Evolutionary conservation across 129 eudicot species (phyloP).

Genomic region (Calendula officinalis): DNA sequence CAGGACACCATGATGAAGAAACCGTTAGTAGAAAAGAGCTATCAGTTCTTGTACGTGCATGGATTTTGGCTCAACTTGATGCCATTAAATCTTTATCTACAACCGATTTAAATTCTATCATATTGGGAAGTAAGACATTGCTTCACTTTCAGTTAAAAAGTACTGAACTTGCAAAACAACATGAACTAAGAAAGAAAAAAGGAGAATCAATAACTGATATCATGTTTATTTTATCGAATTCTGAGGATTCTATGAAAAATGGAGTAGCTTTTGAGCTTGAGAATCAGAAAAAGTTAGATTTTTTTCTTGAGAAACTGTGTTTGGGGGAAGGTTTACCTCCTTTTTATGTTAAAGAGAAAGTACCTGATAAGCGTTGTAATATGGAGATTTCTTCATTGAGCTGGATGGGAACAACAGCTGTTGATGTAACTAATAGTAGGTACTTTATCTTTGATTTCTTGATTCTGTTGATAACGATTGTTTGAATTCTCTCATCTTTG

Average conservation of each 20-base stretch:
- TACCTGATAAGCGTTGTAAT: conserved; percentile 29
- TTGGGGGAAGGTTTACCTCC: conserved; percentile 51
- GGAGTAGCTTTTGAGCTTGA: conserved; percentile 59
- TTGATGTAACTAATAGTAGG: conserved; percentile 77
- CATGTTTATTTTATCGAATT: conserved; percentile 54
- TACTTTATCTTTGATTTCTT: conserved; percentile 45
- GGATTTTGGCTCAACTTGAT: conserved; percentile 67
- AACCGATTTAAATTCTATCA: conserved; percentile 48
- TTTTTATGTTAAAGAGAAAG: conserved; percentile 40
- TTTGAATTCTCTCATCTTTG: too few species aligned
- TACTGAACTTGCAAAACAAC: conserved; percentile 24
- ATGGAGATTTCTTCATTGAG: conserved; percentile 55
- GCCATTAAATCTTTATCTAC: conserved; percentile 44
- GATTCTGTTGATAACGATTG: conserved; percentile 5
- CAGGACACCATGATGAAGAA: conserved; percentile 39
- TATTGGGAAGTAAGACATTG: conserved; percentile 68
- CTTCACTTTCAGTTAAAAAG: conserved; percentile 57
- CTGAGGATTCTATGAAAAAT: conserved; percentile 48
- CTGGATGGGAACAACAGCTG: conserved; percentile 85
- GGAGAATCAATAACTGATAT: conserved; percentile 52
- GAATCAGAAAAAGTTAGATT: conserved; percentile 41
- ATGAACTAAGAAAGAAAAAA: conserved; percentile 31
- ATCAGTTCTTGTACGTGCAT: conserved; percentile 46
- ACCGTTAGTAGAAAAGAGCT: conserved; percentile 40
- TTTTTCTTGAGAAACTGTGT: conserved; percentile 50